Evolutionary conservation across 1,284 basidiomycete genomes (phyloP), one percentile per base, ranked within the genome.

Genomic region (Marasmius sp.): DNA sequence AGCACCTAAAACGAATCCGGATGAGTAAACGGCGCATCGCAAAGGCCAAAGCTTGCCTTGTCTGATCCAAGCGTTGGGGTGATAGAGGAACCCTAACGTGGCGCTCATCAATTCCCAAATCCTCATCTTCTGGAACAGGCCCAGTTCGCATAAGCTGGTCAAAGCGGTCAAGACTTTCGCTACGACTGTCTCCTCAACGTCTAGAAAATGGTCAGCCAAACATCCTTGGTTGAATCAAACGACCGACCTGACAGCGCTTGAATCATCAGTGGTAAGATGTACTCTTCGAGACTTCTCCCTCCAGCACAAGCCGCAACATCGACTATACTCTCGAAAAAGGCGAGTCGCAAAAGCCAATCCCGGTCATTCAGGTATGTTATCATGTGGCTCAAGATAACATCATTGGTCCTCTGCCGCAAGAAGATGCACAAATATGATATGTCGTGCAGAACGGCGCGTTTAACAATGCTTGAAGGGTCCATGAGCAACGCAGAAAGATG

Each of bases 301-400:
- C 95, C 95, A 3, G 95, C 93, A 75, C 94, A 95, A 0, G 92
- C 92, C 6, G 95, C 97, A 2, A 99, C 94, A 63, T 94, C 94
- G 8, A 97, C 93, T 33, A 98, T 94, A 64, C 93, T 93, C 71
- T 97, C 95, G 70, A 98, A 98, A 74, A 99, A 98, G 0, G 94
- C 93, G 66, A 90, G 86, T 1, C 97, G 84, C 50, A 99, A 77
- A 22, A 92, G 77, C 96, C 97, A 98, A 71, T 97, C 94, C 10
- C 93, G 81, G 69, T 98, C 96, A 71, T 99, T 99, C 67, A 99
- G 83, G 71, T 98, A 99, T 0, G 97, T 99, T 73, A 99, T 96
- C 89, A 99, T 97, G 73, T 99, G 96, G 67, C 94, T 95, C 20
- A 99, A 80, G 6, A 99, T 80, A 3, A 97, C 92, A 68, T 99